Conservation (phyloP, 106 monocot genomes). For the Dendrobium officinale region DNA sequence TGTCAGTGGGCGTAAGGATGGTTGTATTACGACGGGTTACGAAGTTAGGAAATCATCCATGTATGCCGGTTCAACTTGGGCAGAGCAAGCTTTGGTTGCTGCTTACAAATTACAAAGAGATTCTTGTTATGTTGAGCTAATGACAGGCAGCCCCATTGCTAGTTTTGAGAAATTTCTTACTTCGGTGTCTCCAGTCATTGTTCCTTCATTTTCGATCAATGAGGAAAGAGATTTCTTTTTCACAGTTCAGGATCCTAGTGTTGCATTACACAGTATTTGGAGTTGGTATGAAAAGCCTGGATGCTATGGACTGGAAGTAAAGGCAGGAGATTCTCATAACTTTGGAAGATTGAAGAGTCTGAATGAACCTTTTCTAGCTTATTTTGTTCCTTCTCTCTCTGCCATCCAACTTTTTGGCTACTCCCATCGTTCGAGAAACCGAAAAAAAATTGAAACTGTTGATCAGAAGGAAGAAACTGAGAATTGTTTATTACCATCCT, state of each 20-base stretch:
- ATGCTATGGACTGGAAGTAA: conserved; percentile 21
- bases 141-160: conserved; percentile 23
- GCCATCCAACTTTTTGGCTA: conserved; percentile 23
- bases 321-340: conserved; percentile 13
- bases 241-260: conserved; percentile 1
- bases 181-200: conserved; percentile 25
- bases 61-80: conserved; percentile 7
- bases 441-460: background rate
- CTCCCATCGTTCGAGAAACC: conserved; percentile 5
- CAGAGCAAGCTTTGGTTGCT: conserved; percentile 9
- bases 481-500: background rate
- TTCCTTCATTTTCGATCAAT: background rate
- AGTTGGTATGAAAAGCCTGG: conserved; percentile 28
- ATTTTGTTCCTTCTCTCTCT: conserved; percentile 26
- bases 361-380: conserved; percentile 15
- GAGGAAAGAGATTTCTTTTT: background rate
- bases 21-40: background rate
- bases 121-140: conserved; percentile 9
- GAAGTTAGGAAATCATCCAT: background rate
- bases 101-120: conserved; percentile 18
- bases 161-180: conserved; percentile 24
- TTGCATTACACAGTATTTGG: conserved; percentile 20
- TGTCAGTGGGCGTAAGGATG: background rate
- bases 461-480: background rate
- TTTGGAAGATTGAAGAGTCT: background rate